Base-by-base conservation (phyloP, 208 protist species). In the Crithidia acanthocephali region DNA sequence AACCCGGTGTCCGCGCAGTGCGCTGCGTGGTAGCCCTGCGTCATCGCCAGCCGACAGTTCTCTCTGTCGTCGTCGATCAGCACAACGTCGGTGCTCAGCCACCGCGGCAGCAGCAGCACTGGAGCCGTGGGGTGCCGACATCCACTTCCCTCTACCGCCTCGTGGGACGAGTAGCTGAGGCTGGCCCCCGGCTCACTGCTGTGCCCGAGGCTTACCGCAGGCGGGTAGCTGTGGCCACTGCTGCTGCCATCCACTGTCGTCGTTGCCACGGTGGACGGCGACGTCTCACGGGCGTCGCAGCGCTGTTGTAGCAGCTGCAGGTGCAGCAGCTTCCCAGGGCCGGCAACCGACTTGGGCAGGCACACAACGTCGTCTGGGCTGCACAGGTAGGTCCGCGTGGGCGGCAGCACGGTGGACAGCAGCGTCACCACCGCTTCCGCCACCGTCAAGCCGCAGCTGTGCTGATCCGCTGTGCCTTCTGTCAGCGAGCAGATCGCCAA, bases 401-500 rank as follows among this genome's bases (percentile, higher is more conserved):
- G 33, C 18, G 75, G 75, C 35, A 85, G 72, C 37, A 74, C 58
- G 30, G 33, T 32, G 15, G 78, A 75, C 7, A 85, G 68, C 20
- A 85, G 47, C 2, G 30, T 30, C 51, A 81, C 33, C 9, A 85
- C 80, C 28, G 47, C 56, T 57, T 80, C 69, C 0, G 71, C 55
- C 7, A 70, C 74, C 11, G 67, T 59, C 18, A 68, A 51, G 22
- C 32, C 59, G 53, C 53, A 65, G 9, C 20, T 2, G 27, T 68
- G 35, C 58, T 74, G 70, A 57, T 82, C 71, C 2, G 76, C 64
- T 2, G 67, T 35, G 23, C 79, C 79, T 30, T 86, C 81, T 5
- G 81, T 83, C 32, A 86, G 58, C 0, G 81, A 86, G 51, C 76
- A 80, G 51, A 86, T 72, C 13, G 81, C 81, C 18, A 86, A 47